phyloP scores from a whole-genome alignment of 306 rosid species.

The Cucurbita moschata region DNA sequence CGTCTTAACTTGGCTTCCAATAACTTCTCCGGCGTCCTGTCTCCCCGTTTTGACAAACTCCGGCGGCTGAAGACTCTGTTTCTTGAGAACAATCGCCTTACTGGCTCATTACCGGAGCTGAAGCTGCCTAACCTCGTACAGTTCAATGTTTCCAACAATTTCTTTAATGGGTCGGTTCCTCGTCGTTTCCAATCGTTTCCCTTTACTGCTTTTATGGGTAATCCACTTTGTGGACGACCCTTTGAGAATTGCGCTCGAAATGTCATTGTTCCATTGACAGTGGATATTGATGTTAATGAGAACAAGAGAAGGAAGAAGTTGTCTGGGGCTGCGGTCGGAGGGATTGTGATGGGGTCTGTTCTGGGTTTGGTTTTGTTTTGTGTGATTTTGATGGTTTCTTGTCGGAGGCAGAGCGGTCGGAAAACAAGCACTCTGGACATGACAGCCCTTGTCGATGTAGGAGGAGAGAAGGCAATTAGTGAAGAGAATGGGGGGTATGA shows the following conservation, averaged over 20 bases:
- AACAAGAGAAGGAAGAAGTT: constrained; percentile 20
- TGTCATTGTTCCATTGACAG: constrained; percentile 6
- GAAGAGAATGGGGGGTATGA: constrained; percentile 20
- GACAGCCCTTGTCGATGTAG: constrained; percentile 18
- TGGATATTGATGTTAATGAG: constrained; percentile 8
- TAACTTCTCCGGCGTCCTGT: constrained; percentile 32
- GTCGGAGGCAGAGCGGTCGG: constrained; percentile 29
- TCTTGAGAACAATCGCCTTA: constrained; percentile 31
- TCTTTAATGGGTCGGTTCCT: constrained; percentile 42
- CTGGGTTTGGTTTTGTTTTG: constrained; percentile 31
- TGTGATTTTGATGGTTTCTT: constrained; percentile 24
- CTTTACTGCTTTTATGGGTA: constrained; percentile 34
- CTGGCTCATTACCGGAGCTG: constrained; percentile 25
- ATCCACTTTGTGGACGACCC: constrained; percentile 39
- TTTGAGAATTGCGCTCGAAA: constrained; percentile 28
- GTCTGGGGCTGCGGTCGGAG: constrained; percentile 47
- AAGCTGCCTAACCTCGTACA: constrained; percentile 19
- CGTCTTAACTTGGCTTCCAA: constrained; percentile 38
- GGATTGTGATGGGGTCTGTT: constrained; percentile 41
- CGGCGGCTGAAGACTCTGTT: constrained; percentile 31
- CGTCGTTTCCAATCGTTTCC: constrained; percentile 22
- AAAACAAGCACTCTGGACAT: constrained; percentile 27
- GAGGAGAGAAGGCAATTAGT: constrained; percentile 15
- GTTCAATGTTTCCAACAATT: constrained; percentile 42
- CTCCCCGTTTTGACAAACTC: constrained; percentile 22